These are phyloP conservation scores for Bjerkandera adusta DNA, from an alignment of 1,284 basidiomycete species.

Conservation along the genomic window DNA sequence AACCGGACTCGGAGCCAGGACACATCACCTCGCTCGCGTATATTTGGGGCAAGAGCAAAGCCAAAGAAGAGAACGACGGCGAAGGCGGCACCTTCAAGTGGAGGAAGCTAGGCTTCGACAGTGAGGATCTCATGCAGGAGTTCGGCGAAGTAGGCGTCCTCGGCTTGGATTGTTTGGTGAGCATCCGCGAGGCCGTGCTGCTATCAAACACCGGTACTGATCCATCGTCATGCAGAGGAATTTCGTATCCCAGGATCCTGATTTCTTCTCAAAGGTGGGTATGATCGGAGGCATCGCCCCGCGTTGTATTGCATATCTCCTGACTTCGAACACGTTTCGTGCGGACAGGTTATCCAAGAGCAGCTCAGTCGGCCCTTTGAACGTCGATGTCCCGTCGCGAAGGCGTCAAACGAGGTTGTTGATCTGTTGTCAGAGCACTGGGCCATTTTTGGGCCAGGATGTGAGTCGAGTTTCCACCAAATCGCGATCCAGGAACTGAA, in stretches of 20 bases:
- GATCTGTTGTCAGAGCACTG: constrained; percentile 88
- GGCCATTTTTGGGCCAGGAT: constrained; percentile 77
- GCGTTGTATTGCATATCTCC: neutral
- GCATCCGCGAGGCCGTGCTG: constrained; percentile 26
- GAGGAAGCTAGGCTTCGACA: constrained; percentile 78
- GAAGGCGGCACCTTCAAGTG: constrained; percentile 61
- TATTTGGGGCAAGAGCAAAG: constrained; percentile 68
- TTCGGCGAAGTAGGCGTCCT: constrained; percentile 85
- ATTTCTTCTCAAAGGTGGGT: constrained; percentile 79
- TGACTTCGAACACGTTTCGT: neutral
- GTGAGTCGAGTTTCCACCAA: constrained; percentile 51
- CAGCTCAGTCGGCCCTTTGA: constrained; percentile 78
- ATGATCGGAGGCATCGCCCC: constrained; percentile 11
- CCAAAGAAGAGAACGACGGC: constrained; percentile 50
- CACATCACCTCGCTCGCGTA: constrained; percentile 66
- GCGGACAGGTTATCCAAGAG: constrained; percentile 82
- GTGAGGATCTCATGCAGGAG: constrained; percentile 79
- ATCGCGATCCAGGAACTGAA: too few relatives aligned
- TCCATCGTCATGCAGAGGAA: constrained; percentile 39
- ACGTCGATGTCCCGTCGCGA: constrained; percentile 83
- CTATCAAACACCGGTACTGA: neutral
- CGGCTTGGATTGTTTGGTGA: constrained; percentile 82
- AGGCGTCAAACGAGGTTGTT: constrained; percentile 85
- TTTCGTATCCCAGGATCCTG: constrained; percentile 50
- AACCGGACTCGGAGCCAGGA: constrained; percentile 58